These are phyloP conservation scores for Phaeotremella skinneri DNA, from an alignment of 768 basidiomycete genomes.

Conservation along the genomic window DNA sequence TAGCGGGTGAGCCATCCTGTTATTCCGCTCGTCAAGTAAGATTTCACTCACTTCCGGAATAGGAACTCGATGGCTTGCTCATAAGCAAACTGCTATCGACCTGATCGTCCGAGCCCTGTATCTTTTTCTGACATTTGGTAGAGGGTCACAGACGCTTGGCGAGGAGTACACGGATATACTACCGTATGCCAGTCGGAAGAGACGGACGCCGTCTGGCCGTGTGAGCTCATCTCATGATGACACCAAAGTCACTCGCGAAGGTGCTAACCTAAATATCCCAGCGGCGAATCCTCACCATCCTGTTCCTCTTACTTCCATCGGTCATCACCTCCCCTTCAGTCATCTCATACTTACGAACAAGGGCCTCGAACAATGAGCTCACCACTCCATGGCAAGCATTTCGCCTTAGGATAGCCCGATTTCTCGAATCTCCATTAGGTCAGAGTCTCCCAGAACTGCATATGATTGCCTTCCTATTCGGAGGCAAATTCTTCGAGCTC, in stretches of 20 bases:
- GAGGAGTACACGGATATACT: slow-evolving; percentile 53
- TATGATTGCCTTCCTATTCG: slow-evolving; percentile 45
- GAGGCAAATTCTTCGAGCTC: slow-evolving; percentile 47
- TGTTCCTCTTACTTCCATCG: slow-evolving; percentile 33
- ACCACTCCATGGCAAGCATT: slow-evolving; percentile 1
- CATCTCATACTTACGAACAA: slow-evolving; percentile 21
- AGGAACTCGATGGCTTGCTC: slow-evolving; percentile 47
- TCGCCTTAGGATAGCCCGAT: slow-evolving; percentile 8
- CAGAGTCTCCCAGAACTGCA: slow-evolving; percentile 42
- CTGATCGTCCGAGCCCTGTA: slow-evolving; percentile 42
- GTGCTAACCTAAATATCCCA: neutral
- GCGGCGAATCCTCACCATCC: slow-evolving; percentile 25
- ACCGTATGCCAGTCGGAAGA: slow-evolving; percentile 26
- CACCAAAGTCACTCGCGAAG: neutral
- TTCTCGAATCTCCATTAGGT: slow-evolving; percentile 33
- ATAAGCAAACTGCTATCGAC: slow-evolving; percentile 36
- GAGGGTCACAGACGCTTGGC: slow-evolving; percentile 48
- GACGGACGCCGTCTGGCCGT: slow-evolving; percentile 24
- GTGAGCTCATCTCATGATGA: slow-evolving; percentile 26
- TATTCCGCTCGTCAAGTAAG: neutral
- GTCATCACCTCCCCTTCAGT: slow-evolving; percentile 27
- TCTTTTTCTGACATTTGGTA: slow-evolving; percentile 46
- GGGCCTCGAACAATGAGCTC: neutral
- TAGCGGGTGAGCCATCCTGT: slow-evolving; percentile 35
- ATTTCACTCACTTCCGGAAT: neutral